phyloP scores from a whole-genome alignment of 306 rosid species.

The Prunus armeniaca region DNA sequence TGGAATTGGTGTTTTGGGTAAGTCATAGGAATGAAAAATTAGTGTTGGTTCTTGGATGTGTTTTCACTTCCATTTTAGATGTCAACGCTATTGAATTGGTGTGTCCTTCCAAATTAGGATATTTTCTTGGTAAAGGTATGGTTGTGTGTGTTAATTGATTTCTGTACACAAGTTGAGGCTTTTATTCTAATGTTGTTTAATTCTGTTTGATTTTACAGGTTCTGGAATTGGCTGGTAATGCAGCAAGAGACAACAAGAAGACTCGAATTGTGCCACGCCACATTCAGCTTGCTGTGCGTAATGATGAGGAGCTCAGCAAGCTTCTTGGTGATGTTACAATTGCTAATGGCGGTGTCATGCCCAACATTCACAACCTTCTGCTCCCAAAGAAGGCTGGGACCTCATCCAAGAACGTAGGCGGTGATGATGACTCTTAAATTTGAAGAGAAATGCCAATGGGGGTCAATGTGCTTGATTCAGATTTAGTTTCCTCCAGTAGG shows the following conservation, averaged over 20 bases:
- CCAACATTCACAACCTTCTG: constrained; percentile 80
- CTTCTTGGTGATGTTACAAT: constrained; percentile 88
- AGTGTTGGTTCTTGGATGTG: neutral
- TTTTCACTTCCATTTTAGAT: neutral
- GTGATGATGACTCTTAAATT: constrained; percentile 57
- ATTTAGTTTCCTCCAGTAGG: neutral
- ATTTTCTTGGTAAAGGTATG: neutral
- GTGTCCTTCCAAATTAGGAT: neutral
- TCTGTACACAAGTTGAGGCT: neutral
- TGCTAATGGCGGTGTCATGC: constrained; percentile 93
- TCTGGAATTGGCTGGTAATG: constrained; percentile 87
- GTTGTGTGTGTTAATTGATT: neutral
- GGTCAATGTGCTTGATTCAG: neutral
- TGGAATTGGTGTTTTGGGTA: neutral
- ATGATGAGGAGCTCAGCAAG: constrained; percentile 87
- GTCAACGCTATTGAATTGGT: neutral
- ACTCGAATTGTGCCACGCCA: constrained; percentile 90
- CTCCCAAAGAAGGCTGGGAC: constrained; percentile 76
- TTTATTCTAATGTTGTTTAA: neutral
- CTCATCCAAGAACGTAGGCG: constrained; percentile 53
- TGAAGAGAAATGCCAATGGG: neutral
- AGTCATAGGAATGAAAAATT: neutral
- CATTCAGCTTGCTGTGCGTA: constrained; percentile 74
- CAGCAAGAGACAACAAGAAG: constrained; percentile 92
- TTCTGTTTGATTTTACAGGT: constrained; percentile 38